Evolutionary conservation across 1,284 basidiomycete genomes (phyloP).

Genomic region (Leucoagaricus sp.): DNA sequence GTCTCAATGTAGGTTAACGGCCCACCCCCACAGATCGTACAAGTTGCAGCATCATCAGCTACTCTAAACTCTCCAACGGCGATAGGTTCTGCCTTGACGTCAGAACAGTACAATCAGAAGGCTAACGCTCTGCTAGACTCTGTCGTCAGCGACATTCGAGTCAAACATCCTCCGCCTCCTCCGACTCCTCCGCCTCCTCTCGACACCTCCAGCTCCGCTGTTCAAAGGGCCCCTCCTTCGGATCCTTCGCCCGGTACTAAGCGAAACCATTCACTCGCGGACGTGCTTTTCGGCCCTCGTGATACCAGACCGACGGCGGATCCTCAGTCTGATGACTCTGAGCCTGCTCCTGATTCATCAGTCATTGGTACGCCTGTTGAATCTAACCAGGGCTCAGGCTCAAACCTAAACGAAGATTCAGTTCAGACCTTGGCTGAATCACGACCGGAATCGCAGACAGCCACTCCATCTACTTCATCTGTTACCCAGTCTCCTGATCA

Average conservation of each 20-base stretch:
- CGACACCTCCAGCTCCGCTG: slow-evolving; percentile 22
- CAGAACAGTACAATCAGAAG: slow-evolving; percentile 50
- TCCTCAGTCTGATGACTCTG: slow-evolving; percentile 6
- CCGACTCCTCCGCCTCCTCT: slow-evolving; percentile 27
- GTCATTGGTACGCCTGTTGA: slow-evolving; percentile 1
- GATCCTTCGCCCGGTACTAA: slow-evolving; percentile 15
- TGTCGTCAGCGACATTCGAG: slow-evolving; percentile 66
- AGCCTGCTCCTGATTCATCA: slow-evolving; percentile 1
- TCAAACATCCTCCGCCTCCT: slow-evolving; percentile 32
- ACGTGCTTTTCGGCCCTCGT: slow-evolving; percentile 20
- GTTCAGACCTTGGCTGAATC: not conserved
- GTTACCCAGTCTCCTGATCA: slow-evolving; percentile 31
- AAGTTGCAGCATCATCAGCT: slow-evolving; percentile 34
- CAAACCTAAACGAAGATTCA: not conserved
- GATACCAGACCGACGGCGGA: slow-evolving; percentile 13
- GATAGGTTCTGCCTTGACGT: slow-evolving; percentile 22
- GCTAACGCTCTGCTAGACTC: slow-evolving; percentile 68
- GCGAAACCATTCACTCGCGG: slow-evolving; percentile 16
- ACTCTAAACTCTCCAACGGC: not conserved
- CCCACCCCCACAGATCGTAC: slow-evolving; percentile 49
- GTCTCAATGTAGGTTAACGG: slow-evolving; percentile 49
- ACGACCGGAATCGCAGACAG: not conserved
- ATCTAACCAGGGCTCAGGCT: not conserved
- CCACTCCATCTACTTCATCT: slow-evolving; percentile 13
- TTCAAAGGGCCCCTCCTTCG: slow-evolving; percentile 15